Conservation (phyloP, 495 filamentous ascomycete species). For the Talaromyces proteolyticus region DNA sequence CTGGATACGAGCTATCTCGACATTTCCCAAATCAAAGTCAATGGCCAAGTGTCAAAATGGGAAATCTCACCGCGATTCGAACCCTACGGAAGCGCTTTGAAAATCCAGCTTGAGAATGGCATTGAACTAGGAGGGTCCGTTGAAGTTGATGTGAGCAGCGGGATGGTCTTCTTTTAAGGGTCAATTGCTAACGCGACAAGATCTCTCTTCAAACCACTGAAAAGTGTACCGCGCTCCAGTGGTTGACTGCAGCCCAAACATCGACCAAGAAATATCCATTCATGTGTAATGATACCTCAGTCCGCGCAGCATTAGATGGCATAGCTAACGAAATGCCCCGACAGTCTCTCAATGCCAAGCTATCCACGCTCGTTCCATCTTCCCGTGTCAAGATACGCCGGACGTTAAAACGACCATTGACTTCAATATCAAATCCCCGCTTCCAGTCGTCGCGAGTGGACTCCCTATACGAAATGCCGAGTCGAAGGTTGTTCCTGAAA, state of each 20-base stretch:
- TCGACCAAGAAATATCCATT: constrained; percentile 90
- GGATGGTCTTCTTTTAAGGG: constrained; percentile 29
- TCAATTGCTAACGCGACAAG: constrained; percentile 16
- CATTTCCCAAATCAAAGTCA: constrained; percentile 59
- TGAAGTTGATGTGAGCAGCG: constrained; percentile 49
- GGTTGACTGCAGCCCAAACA: constrained; percentile 86
- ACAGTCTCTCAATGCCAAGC: constrained; percentile 91
- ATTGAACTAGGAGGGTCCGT: constrained; percentile 56
- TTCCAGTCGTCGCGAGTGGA: constrained; percentile 85
- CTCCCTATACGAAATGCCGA: constrained; percentile 54
- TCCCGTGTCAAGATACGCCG: constrained; percentile 95
- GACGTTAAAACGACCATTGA: constrained; percentile 88
- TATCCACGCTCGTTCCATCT: constrained; percentile 86
- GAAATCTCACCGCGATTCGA: constrained; percentile 59
- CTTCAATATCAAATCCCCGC: constrained; percentile 79
- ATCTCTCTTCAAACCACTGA: constrained; percentile 66
- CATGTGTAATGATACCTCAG: constrained; percentile 53
- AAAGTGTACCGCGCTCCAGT: constrained; percentile 86
- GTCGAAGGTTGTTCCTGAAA: constrained; percentile 35
- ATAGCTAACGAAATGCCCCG: neutral
- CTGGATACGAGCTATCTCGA: constrained; percentile 82
- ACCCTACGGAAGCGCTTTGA: constrained; percentile 75
- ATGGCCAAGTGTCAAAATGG: constrained; percentile 59
- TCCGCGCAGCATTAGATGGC: neutral
- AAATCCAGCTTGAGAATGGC: constrained; percentile 59